These are phyloP conservation scores for Prosopis cineraria DNA, from an alignment of 306 rosid genomes.

Conservation along the genomic window DNA sequence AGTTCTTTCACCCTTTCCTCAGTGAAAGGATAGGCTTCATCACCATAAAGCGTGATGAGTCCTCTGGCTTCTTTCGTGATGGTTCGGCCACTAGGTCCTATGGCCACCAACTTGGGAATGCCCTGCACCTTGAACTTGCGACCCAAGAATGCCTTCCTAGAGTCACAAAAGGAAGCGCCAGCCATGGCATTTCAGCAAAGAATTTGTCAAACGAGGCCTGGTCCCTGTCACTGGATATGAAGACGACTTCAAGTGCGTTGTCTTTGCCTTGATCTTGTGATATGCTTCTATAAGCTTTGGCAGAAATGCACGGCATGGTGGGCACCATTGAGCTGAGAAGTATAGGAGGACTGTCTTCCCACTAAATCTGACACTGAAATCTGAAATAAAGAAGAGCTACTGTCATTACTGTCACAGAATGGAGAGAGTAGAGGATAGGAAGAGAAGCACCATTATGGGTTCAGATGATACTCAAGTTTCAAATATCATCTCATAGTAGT, in stretches of 20 bases:
- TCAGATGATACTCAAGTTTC: not conserved
- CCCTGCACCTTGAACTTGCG: slow-evolving; percentile 63
- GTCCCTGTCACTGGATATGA: slow-evolving; percentile 74
- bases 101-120: slow-evolving; percentile 66
- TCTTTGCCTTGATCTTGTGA: slow-evolving; percentile 62
- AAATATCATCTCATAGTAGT: not conserved
- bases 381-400: not conserved
- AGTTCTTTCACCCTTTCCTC: slow-evolving; percentile 53
- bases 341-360: slow-evolving; percentile 72
- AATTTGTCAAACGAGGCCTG: slow-evolving; percentile 63
- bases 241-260: slow-evolving; percentile 66
- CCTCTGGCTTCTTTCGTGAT: slow-evolving; percentile 59
- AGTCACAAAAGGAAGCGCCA: slow-evolving; percentile 78
- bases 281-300: slow-evolving; percentile 71
- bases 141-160: slow-evolving; percentile 58
- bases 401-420: not conserved
- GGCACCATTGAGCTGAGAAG: slow-evolving; percentile 91
- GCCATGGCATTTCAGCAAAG: slow-evolving; percentile 82
- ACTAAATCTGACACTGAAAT: slow-evolving; percentile 56
- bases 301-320: slow-evolving; percentile 74
- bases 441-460: not conserved
- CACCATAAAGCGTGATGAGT: slow-evolving; percentile 52
- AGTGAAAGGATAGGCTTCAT: slow-evolving; percentile 74
- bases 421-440: not conserved
- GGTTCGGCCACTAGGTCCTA: slow-evolving; percentile 67